Conservation (phyloP, 148 eudicot genomes). For the Vaccinium darrowii region DNA sequence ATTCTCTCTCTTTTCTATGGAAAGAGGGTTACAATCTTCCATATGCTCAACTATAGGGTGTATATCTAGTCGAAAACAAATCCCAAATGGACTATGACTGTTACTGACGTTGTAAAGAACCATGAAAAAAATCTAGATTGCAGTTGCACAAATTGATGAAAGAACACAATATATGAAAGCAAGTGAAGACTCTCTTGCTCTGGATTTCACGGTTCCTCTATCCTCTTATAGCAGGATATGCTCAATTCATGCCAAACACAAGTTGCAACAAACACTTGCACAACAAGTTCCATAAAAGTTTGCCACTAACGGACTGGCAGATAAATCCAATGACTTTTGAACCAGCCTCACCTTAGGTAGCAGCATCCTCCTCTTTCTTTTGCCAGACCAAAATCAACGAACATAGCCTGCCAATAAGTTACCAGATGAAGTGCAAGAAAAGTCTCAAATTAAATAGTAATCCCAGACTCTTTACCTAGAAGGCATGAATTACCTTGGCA, state of each 20-base stretch:
- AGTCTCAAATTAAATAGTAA: constrained; percentile 11
- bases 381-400: constrained; percentile 93
- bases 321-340: background rate
- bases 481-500: constrained; percentile 65
- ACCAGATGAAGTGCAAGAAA: constrained; percentile 13
- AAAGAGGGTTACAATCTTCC: background rate
- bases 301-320: background rate
- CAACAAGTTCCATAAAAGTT: background rate
- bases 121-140: background rate
- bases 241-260: background rate
- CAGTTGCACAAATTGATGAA: background rate
- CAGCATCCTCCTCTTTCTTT: constrained; percentile 91
- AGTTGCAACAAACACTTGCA: background rate
- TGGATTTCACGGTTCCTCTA: background rate
- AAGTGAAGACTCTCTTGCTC: background rate
- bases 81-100: background rate
- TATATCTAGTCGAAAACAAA: too few relatives aligned
- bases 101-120: background rate
- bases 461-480: background rate
- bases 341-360: constrained; percentile 64
- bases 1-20: background rate
- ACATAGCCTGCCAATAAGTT: constrained; percentile 68
- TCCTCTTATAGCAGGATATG: background rate
- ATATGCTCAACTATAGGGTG: background rate
- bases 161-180: background rate